Base-by-base conservation (phyloP, 495 filamentous ascomycete species). In the Cairneyella variabilis region DNA sequence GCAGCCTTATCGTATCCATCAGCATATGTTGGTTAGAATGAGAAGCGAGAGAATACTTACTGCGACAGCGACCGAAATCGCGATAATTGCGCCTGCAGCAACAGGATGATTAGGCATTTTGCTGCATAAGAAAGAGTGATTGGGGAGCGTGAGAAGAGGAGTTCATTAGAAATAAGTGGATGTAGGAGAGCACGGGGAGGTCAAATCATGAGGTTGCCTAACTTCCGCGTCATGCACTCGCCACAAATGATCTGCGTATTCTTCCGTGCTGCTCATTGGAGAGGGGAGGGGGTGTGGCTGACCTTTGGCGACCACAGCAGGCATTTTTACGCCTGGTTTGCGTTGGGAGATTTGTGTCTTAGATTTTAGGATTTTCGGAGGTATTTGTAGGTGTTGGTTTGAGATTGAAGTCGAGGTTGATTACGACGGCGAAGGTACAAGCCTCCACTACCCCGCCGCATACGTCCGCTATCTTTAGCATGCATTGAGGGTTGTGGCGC, bases 71-170 rank as follows among this genome's bases (percentile, higher is more conserved):
- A 91, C 80, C 36, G 85, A 80, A 12, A 89, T 76, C 55, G 82
- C 86, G 60, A 93, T 80, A 14, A 93, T 85, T 65, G 89, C 79
- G 61, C 84, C 90, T 92, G 74, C 66, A 48, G 71, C 63, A 47
- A 56, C 42, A 4, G 70, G 62, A 43, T 76, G 72, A 65, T 78
- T 78, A 74, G 70, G 66, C 60, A 74, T 68, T 52, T 53, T 58
- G 27, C 45, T 48, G 22, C 41, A 41, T 22, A 54, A 38, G 22
- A 10, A 25, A 17, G 22, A 45, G 17, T 25, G 20, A 36, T 12
- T 3, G 48, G 39, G 17, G n/a, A 41, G 36, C 32, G 6, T 25
- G 4, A 26, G 27, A 32, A 14, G 16, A 44, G 28, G 39, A 51
- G 48, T 21, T 16, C 8, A n/a, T n/a, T n/a, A n/a, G n/a, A n/a